These are phyloP conservation scores for Calonectria hongkongensis DNA, from an alignment of 2,329 filamentous ascomycete genomes.

Conservation along the genomic window DNA sequence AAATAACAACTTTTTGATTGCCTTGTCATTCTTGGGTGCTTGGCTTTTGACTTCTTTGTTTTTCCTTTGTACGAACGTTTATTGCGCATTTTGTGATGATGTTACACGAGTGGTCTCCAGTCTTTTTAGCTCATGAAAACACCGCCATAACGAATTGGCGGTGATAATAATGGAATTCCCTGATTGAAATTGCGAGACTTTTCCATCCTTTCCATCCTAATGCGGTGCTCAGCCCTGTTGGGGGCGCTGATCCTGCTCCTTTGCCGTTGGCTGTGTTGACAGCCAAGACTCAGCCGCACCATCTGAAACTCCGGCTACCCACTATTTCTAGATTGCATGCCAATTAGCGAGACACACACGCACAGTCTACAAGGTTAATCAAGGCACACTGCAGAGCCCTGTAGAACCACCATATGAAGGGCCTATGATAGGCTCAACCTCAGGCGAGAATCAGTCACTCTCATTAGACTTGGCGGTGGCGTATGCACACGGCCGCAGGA, in stretches of 20 bases:
- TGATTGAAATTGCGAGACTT: neutral
- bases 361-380: neutral
- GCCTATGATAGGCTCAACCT: neutral
- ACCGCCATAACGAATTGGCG: too few relatives aligned
- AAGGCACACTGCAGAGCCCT: neutral
- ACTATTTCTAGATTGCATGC: neutral
- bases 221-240: neutral
- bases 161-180: too few relatives aligned
- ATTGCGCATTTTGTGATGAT: too few relatives aligned
- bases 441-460: neutral
- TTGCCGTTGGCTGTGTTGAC: neutral
- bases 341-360: neutral
- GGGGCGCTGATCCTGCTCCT: neutral
- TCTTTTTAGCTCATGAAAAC: too few relatives aligned
- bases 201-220: neutral
- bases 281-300: conserved; percentile 10
- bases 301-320: neutral
- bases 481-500: neutral
- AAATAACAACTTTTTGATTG: too few relatives aligned
- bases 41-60: too few relatives aligned
- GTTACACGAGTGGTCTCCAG: too few relatives aligned
- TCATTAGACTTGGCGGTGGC: neutral
- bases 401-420: neutral
- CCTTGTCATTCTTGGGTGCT: too few relatives aligned
- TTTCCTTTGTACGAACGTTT: too few relatives aligned